Evolutionary conservation across 768 basidiomycete species (phyloP), one percentile per base, ranked within the genome.

Genomic region (Termitomyces sp.): DNA sequence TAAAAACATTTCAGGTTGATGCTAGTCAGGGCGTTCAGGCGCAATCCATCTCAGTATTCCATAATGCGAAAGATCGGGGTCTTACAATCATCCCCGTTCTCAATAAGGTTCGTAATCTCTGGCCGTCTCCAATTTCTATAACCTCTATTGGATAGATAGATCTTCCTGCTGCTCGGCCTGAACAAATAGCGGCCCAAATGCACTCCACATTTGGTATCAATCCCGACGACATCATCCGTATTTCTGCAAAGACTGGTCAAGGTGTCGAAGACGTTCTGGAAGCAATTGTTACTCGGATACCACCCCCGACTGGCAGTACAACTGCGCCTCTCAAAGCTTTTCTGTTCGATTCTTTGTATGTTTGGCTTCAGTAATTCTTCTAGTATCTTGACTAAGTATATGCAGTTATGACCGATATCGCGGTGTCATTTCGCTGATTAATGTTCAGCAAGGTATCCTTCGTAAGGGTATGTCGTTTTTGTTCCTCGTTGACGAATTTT

Each of bases 21-120:
- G 92, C 93, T n/a, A 93, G 91, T 52, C 95, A 96, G 75, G 97
- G 97, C 17, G 86, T 99, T 8, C 97, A 99, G 71, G 97, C 97
- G 0, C 97, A 99, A 71, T 94, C 95, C 14, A 85, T 99, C 53
- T 96, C 92, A 0, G 96, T 98, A 5, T 95, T 90, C 63, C 91
- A 96, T 62, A 83, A 87, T 46, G 96, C 96, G 4, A 78, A 76
- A 67, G 92, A 95, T 66, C 78, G 85, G 38, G 86, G 89, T 1
- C 71, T 96, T 30, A 86, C 78, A 41, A 88, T 97, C 48, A 88
- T 97, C 48, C 94, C 95, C 10, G 89, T 98, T 21, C 74, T 97
- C 37, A 98, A 97, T 76, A 98, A 97, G 80, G 92, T 89, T 53
- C 21, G 58, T 55, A 42, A 33, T 41, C 15, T 5, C 26, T 26